These are phyloP conservation scores for Beauveria australis DNA, from an alignment of 2,329 filamentous ascomycete species.

Conservation along the genomic window DNA sequence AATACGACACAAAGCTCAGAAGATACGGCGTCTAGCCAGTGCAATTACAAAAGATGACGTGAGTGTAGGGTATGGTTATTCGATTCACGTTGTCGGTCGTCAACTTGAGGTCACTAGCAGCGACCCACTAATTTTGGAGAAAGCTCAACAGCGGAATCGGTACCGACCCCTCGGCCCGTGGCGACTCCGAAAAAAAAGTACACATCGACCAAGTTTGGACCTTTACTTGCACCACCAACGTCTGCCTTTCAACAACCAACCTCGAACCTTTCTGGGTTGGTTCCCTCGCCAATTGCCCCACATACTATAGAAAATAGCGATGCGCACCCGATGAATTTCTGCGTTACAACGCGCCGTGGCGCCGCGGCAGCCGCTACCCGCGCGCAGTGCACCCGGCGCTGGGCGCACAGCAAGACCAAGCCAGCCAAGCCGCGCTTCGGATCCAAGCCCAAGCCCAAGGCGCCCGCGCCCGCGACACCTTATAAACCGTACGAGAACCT, in stretches of 20 bases:
- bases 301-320: background rate
- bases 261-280: background rate
- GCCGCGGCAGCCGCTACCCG: slow-evolving; percentile 14
- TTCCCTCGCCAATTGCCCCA: background rate
- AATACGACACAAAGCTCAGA: background rate
- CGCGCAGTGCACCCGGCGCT: slow-evolving; percentile 21
- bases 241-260: background rate
- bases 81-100: background rate
- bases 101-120: background rate
- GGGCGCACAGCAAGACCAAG: slow-evolving; percentile 12
- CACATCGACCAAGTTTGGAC: background rate
- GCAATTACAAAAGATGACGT: background rate
- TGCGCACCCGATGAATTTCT: slow-evolving; percentile 22
- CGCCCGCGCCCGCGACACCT: slow-evolving; percentile 15
- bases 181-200: slow-evolving; percentile 10
- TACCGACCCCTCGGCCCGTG: slow-evolving; percentile 2
- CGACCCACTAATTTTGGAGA: slow-evolving; percentile 1
- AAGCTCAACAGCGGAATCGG: background rate
- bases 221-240: background rate
- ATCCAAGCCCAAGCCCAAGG: slow-evolving; percentile 16
- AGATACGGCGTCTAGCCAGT: background rate
- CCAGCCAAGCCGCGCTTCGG: slow-evolving; percentile 14
- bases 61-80: slow-evolving; percentile 3
- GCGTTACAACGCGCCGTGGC: slow-evolving; percentile 20
- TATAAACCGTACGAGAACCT: slow-evolving; percentile 23